These are phyloP conservation scores for Nematocida sp. DNA, from an alignment of 371 early-diverging fungal species.

Conservation along the genomic window DNA sequence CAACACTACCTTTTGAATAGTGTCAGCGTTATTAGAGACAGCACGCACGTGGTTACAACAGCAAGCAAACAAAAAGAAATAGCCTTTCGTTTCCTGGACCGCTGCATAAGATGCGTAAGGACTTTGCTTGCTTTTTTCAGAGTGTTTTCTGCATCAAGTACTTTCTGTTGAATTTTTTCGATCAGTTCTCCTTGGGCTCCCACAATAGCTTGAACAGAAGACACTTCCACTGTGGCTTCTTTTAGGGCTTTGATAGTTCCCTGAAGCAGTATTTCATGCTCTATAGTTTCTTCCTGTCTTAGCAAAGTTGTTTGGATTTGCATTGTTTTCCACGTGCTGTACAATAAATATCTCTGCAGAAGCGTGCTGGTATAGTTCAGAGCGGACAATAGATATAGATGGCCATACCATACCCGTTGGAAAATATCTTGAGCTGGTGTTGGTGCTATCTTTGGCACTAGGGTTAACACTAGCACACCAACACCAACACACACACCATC, in stretches of 20 bases:
- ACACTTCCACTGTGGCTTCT: slow-evolving; percentile 24
- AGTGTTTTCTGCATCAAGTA: slow-evolving; percentile 29
- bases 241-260: slow-evolving; percentile 15
- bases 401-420: no score
- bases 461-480: no score
- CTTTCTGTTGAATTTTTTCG: slow-evolving; percentile 27
- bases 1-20: background rate
- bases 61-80: slow-evolving; percentile 44
- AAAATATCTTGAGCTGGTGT: no score
- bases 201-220: slow-evolving; percentile 4
- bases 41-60: slow-evolving; percentile 2
- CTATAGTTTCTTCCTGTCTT: slow-evolving; percentile 16
- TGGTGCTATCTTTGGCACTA: no score
- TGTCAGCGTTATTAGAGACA: background rate
- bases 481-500: no score
- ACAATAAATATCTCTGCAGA: background rate
- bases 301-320: slow-evolving; percentile 17
- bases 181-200: slow-evolving; percentile 38
- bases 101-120: slow-evolving; percentile 10
- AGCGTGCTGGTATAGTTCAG: no score
- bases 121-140: slow-evolving; percentile 32
- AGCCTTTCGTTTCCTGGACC: slow-evolving; percentile 18
- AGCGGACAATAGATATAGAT: no score
- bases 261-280: slow-evolving; percentile 45
- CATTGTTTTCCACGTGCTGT: slow-evolving; percentile 23